Base-by-base conservation (phyloP, 2,329 filamentous ascomycete genomes). In the Acrodontium crateriforme region DNA sequence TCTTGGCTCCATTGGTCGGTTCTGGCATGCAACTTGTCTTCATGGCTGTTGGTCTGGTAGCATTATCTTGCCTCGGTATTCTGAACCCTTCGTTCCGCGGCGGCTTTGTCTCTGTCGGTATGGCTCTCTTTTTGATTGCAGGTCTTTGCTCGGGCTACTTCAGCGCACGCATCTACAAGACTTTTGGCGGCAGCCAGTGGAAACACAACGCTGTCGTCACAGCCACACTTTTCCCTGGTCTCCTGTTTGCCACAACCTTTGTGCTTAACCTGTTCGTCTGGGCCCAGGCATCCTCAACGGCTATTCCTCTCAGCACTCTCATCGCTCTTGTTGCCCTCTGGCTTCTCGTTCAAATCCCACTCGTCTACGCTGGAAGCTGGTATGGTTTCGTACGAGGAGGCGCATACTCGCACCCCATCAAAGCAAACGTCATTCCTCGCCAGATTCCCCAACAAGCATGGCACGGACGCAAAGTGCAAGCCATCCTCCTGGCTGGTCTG, bases 21-120 rank as follows among this genome's bases (percentile, higher is more conserved):
- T 91, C 82, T 1, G 83, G 83, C 22, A 83, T 79, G 65, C 83
- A 93, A 55, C 65, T 92, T 2, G 63, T 91, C 8, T 84, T 87
- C 53, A 84, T 89, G 76, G 69, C 74, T 1, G 56, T 74, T 20
- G 78, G 80, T 2, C 62, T 91, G 6, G 32, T 51, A 15, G 35
- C 35, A 1, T 39, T 52, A 6, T 80, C 78, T 47, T 79, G 78
- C 32, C 54, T 89, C 17, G 83, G 83, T 4, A 54, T 91, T 3
- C 54, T 91, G 31, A 91, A 91, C 46, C 83, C 83, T 2, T 84
- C 78, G 51, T 89, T 84, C 63, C 74, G 83, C n/a, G 83, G 83
- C 33, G 82, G 83, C 1, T 92, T 91, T 53, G 69, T 89, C 49
- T 87, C 78, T 44, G 80, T 89, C 21, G 82, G 78, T 5, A 65